Evolutionary conservation across 495 filamentous ascomycete species (phyloP), one percentile per base, ranked within the genome.

Genomic region (Tirmania nivea): DNA sequence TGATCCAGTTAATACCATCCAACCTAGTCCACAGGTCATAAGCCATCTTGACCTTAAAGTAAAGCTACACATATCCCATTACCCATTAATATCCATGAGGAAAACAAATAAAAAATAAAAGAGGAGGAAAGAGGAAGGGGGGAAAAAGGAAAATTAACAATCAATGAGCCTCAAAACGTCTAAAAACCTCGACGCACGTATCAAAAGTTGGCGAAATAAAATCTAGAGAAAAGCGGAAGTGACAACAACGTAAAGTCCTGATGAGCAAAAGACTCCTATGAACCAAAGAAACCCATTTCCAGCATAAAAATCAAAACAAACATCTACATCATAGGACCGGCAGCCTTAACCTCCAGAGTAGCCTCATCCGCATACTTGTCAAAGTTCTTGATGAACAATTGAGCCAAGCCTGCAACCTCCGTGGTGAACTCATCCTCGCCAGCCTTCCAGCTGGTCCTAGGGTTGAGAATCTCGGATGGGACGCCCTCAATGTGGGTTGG

Each of bases 371-470:
- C 70, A 73, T 94, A 96, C 73, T 90, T 92, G 73, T 87, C 79
- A 75, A 97, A 97, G 74, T 96, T 96, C 71, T 94, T 84, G 65
- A 80, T 76, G 75, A 96, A 96, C 52, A 96, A 74, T 49, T 61
- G 68, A 56, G 78, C 90, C 7, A 97, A 78, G 73, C 93, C 94
- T 64, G 70, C 82, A 50, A 95, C 90, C 68, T 95, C 88, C 36
- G 76, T 70, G 61, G 75, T 72, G 78, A 95, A 97, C 66, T 77
- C 77, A 51, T 81, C 75, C 36, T 72, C 71, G 48, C 81, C 71
- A 42, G 78, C 83, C 50, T 79, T 90, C 90, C 90, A 97, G 60
- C 81, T 82, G 66, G 78, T 89, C 70, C 79, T 78, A 58, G 90
- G 90, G 78, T 97, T 97, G 59, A 97, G 78, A 31, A 97, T 76